A percentile compares a stretch with the other conserved stretches of the same genome.
Evolutionary conservation across 495 filamentous ascomycete genomes (phyloP).

Genomic region (Daldinia bambusicola): DNA sequence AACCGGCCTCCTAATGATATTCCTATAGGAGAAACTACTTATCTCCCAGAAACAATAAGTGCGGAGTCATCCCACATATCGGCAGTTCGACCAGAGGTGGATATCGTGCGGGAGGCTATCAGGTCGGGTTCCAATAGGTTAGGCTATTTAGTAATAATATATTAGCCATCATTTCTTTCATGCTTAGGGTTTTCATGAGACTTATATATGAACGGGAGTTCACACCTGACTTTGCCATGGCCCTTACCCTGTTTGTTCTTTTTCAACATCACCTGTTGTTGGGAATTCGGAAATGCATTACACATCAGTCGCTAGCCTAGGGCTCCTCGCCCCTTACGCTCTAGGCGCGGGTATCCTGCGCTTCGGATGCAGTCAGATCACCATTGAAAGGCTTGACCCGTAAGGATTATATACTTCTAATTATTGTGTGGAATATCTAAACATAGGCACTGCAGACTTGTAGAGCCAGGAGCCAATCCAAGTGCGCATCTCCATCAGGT

Average conservation of each 20-base stretch:
- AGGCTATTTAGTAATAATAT: slow-evolving; percentile 10
- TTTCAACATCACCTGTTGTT: neutral
- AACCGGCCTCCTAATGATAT: neutral
- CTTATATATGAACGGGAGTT: neutral
- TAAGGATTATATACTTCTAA: neutral
- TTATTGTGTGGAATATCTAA: neutral
- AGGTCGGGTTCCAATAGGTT: neutral
- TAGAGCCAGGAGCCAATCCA: slow-evolving; percentile 8
- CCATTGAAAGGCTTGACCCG: slow-evolving; percentile 47
- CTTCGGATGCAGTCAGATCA: slow-evolving; percentile 48
- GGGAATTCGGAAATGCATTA: slow-evolving; percentile 4
- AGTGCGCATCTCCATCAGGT: slow-evolving; percentile 6
- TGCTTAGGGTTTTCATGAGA: neutral
- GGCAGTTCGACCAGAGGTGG: slow-evolving; percentile 11
- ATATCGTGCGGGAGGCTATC: neutral
- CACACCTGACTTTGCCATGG: neutral
- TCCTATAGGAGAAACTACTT: neutral
- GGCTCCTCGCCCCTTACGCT: neutral
- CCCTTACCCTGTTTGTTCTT: neutral
- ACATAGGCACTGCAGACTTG: neutral
- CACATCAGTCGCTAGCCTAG: neutral
- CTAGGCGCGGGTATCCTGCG: slow-evolving; percentile 31
- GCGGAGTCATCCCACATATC: slow-evolving; percentile 3
- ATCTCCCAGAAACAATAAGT: neutral
- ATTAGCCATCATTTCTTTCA: neutral